Evolutionary conservation across 306 rosid genomes (phyloP).

Genomic region (Mimosa bimucronata): DNA sequence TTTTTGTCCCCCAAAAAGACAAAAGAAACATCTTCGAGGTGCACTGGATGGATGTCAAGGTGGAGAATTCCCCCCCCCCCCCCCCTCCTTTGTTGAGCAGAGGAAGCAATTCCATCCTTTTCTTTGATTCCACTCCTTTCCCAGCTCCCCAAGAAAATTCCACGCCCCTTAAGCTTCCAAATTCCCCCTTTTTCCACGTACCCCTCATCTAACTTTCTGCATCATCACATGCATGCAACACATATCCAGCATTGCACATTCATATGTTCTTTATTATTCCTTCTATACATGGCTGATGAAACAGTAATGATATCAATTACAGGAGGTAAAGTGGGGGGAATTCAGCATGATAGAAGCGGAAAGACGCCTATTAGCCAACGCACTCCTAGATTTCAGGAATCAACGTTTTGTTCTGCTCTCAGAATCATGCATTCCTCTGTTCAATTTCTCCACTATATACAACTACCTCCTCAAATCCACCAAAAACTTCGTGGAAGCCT

Average conservation of each 20-base stretch:
- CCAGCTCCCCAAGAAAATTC: constrained; percentile 31
- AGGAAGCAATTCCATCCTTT: constrained; percentile 39
- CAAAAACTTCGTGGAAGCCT: constrained; percentile 54
- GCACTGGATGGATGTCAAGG: neutral
- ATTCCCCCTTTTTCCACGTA: neutral
- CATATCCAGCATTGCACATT: neutral
- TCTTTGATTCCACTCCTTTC: constrained; percentile 57
- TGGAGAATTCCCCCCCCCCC: neutral
- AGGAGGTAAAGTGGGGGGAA: constrained; percentile 73
- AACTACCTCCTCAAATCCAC: constrained; percentile 44
- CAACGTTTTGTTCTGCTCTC: constrained; percentile 70
- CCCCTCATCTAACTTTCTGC: constrained; percentile 23
- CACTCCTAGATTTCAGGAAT: constrained; percentile 56
- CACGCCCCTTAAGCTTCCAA: constrained; percentile 5
- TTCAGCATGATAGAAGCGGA: constrained; percentile 67
- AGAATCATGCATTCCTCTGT: constrained; percentile 72
- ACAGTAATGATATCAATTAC: neutral
- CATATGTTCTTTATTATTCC: neutral
- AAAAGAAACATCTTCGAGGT: neutral
- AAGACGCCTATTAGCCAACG: constrained; percentile 66
- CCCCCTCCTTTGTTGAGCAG: constrained; percentile 1
- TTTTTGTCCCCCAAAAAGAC: neutral
- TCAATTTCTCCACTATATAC: constrained; percentile 61
- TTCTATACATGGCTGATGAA: neutral
- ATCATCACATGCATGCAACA: constrained; percentile 15